A percentile compares a stretch with the other conserved stretches of the same genome.
Conservation (phyloP, 1,139 yeast genomes). For the Suhomyces terraborum region DNA sequence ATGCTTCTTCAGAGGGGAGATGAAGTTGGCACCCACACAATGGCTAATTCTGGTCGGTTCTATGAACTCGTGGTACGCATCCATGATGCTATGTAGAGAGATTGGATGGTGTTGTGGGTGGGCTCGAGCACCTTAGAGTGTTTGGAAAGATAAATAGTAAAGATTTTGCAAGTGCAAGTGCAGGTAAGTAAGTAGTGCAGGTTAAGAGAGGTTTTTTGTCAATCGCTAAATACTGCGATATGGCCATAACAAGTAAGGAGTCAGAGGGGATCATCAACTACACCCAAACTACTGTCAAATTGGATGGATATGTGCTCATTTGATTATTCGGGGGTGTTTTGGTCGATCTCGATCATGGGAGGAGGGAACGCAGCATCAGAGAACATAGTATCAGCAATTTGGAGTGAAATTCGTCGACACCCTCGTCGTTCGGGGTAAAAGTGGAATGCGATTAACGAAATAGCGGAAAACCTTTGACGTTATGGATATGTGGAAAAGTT, state of each 20-base stretch:
- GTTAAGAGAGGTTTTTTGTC: slow-evolving; percentile 16
- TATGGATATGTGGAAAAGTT: slow-evolving; percentile 12
- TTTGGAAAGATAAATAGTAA: slow-evolving; percentile 6
- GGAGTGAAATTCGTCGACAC: slow-evolving; percentile 3
- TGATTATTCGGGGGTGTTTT: slow-evolving; percentile 1
- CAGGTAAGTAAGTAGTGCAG: slow-evolving; percentile 18
- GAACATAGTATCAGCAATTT: neutral
- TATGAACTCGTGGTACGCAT: slow-evolving; percentile 76
- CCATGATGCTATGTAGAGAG: slow-evolving; percentile 51
- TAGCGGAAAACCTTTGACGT: slow-evolving; percentile 14
- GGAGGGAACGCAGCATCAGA: slow-evolving; percentile 4
- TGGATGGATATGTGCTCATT: neutral
- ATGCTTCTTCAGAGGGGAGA: slow-evolving; percentile 50
- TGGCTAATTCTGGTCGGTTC: slow-evolving; percentile 77
- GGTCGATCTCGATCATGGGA: slow-evolving; percentile 1
- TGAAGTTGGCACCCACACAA: slow-evolving; percentile 64
- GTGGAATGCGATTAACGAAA: slow-evolving; percentile 4
- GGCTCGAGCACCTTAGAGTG: too few relatives aligned
- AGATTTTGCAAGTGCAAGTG: slow-evolving; percentile 14
- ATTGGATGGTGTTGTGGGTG: neutral
- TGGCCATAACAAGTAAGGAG: neutral
- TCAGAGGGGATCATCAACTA: neutral
- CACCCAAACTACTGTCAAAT: neutral
- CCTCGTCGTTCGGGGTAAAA: slow-evolving; percentile 13
- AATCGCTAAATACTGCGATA: neutral